phyloP scores from a whole-genome alignment of 331 rosid genomes.

The Cydonia oblonga region DNA sequence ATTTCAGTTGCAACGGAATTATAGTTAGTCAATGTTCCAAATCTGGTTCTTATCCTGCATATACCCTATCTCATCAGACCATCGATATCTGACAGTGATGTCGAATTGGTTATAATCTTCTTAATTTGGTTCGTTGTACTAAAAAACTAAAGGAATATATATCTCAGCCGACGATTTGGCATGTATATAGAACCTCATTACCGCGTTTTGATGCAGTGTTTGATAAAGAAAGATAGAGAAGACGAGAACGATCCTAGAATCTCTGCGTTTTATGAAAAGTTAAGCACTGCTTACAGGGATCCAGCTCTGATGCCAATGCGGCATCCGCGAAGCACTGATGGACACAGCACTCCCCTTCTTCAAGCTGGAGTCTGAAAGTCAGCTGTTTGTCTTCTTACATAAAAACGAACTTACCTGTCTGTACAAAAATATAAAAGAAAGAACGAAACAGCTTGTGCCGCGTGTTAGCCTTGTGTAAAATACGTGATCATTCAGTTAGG shows the following conservation, averaged over 20 bases:
- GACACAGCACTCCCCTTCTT: conserved; percentile 46
- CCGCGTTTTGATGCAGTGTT: conserved; percentile 43
- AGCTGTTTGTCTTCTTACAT: not conserved
- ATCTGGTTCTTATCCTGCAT: not conserved
- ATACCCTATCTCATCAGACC: not conserved
- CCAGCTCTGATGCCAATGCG: conserved; percentile 42
- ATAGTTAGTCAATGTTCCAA: not conserved
- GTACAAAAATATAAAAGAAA: not conserved
- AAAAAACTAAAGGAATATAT: not conserved
- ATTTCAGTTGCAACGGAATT: not conserved
- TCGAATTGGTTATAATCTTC: not conserved
- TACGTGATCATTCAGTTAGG: not conserved
- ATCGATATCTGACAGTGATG: not conserved
- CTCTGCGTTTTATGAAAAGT: conserved; percentile 39
- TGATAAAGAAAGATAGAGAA: conserved; percentile 62
- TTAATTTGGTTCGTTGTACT: not conserved
- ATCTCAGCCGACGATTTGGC: not conserved
- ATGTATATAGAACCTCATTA: not conserved
- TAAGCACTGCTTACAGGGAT: conserved; percentile 48
- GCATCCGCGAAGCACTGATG: conserved; percentile 26
- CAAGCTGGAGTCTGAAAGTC: conserved; percentile 21
- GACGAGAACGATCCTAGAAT: conserved; percentile 38
- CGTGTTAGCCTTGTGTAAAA: too few species aligned
- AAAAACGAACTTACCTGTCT: not conserved
- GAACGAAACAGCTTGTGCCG: not conserved